Conservation (phyloP, 1,284 basidiomycete genomes). For the Spongispora temasekensis region DNA sequence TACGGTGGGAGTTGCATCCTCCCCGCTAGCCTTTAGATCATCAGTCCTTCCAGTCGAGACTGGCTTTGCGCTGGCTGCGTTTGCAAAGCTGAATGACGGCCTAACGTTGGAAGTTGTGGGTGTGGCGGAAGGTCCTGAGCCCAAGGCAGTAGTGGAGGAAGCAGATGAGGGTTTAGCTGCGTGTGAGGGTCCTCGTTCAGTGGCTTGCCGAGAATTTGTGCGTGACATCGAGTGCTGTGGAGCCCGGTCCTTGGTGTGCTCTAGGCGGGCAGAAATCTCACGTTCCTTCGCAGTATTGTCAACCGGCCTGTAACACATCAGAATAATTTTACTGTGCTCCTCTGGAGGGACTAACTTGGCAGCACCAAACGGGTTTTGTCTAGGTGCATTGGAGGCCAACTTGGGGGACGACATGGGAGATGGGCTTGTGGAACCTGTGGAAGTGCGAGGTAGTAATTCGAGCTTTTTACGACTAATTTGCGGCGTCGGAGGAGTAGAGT, state of each 20-base stretch:
- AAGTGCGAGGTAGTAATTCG: constrained; percentile 79
- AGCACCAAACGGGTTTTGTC: constrained; percentile 81
- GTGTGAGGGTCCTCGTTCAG: constrained; percentile 48
- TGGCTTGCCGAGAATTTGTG: constrained; percentile 62
- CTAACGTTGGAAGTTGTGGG: constrained; percentile 47
- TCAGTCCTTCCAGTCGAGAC: constrained; percentile 22
- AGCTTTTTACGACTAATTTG: constrained; percentile 77
- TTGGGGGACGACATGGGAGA: constrained; percentile 78
- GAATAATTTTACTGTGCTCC: constrained; percentile 5
- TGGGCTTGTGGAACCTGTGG: constrained; percentile 57
- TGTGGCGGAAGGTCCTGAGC: constrained; percentile 30
- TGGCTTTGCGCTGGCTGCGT: constrained; percentile 51
- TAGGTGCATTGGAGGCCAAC: constrained; percentile 47
- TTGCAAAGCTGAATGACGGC: constrained; percentile 71
- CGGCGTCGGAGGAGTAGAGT: constrained; percentile 78
- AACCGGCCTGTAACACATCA: constrained; percentile 63
- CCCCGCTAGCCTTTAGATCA: constrained; percentile 30
- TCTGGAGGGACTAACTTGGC: constrained; percentile 59
- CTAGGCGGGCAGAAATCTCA: constrained; percentile 69
- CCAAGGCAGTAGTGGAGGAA: constrained; percentile 33
- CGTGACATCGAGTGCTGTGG: constrained; percentile 60
- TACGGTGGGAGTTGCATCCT: constrained; percentile 5
- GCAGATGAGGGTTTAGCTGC: constrained; percentile 41
- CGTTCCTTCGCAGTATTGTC: constrained; percentile 80
- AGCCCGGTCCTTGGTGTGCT: constrained; percentile 56